A percentile compares a stretch with the other conserved stretches of the same genome.
Conservation (phyloP, 2,329 filamentous ascomycete genomes). For the Mycosphaerella sp. region DNA sequence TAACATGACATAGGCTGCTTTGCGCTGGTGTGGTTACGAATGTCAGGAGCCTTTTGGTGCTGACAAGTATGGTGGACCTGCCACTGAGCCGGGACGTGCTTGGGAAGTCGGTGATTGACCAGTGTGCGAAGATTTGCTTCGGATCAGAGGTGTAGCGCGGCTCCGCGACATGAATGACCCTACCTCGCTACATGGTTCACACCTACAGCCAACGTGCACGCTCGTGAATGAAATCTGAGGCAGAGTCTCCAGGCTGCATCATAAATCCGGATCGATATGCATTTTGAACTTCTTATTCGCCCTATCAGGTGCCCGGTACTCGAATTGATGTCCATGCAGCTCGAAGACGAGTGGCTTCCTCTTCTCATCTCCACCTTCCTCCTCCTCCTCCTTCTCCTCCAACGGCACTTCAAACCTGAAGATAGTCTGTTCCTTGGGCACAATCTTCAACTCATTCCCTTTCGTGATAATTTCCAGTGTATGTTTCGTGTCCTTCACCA, state of each 20-base stretch:
- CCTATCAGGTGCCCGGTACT: slow-evolving; percentile 72
- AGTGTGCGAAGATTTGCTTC: too few species aligned
- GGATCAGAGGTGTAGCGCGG: too few species aligned
- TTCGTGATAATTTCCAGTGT: slow-evolving; percentile 77
- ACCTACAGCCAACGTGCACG: too few species aligned
- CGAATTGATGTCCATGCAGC: slow-evolving; percentile 79
- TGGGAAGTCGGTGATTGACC: too few species aligned
- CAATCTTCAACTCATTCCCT: slow-evolving; percentile 62
- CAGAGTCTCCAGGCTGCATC: slow-evolving; percentile 31
- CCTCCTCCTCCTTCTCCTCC: slow-evolving; percentile 16
- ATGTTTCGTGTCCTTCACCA: slow-evolving; percentile 81
- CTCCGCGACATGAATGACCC: too few species aligned
- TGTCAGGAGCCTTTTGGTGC: too few species aligned
- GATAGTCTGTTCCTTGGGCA: slow-evolving; percentile 85
- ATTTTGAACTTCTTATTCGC: slow-evolving; percentile 88
- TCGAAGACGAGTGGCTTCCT: slow-evolving; percentile 64
- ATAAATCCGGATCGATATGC: slow-evolving; percentile 70
- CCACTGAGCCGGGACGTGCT: too few species aligned
- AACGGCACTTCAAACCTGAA: slow-evolving; percentile 69
- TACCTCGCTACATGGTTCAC: too few species aligned
- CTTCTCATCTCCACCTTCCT: slow-evolving; percentile 18
- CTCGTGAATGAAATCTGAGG: too few species aligned
- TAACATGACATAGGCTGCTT: too few species aligned
- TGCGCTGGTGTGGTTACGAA: too few species aligned
- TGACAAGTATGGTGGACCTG: too few species aligned